These are phyloP conservation scores for Ceratobasidium sp. DNA, from an alignment of 1,284 basidiomycete species.

Conservation along the genomic window DNA sequence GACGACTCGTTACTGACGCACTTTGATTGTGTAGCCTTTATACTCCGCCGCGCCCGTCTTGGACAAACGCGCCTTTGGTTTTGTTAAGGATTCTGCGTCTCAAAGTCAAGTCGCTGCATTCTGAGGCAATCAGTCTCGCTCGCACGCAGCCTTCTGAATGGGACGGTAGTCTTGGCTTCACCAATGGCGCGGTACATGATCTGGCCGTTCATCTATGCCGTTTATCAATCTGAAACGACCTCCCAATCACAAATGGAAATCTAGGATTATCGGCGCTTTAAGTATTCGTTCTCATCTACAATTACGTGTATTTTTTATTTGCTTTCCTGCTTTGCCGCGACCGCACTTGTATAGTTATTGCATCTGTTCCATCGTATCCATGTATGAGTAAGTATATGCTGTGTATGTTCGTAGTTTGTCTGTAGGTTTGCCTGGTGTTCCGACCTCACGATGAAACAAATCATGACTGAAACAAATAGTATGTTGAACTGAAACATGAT, in stretches of 20 bases:
- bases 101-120: neutral
- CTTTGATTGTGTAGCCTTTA: slow-evolving; percentile 1
- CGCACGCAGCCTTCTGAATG: no score
- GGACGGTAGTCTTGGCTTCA: no score
- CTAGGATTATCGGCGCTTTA: neutral
- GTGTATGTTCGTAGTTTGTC: neutral
- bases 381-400: neutral
- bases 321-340: neutral
- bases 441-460: neutral
- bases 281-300: slow-evolving; percentile 2
- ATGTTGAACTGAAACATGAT: neutral
- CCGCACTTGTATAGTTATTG: neutral
- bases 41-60: slow-evolving; percentile 10
- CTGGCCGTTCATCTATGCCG: neutral
- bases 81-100: neutral
- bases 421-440: neutral
- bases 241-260: neutral
- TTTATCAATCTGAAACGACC: neutral
- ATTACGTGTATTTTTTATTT: neutral
- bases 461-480: neutral
- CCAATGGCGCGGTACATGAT: no score
- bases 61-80: slow-evolving; percentile 2
- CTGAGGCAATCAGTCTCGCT: no score
- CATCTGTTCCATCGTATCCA: neutral
- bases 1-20: neutral